Percentiles rank a stretch among this genome's conserved stretches.
Conservation (phyloP, 2,329 filamentous ascomycete species). For the Colletotrichum shisoi region DNA sequence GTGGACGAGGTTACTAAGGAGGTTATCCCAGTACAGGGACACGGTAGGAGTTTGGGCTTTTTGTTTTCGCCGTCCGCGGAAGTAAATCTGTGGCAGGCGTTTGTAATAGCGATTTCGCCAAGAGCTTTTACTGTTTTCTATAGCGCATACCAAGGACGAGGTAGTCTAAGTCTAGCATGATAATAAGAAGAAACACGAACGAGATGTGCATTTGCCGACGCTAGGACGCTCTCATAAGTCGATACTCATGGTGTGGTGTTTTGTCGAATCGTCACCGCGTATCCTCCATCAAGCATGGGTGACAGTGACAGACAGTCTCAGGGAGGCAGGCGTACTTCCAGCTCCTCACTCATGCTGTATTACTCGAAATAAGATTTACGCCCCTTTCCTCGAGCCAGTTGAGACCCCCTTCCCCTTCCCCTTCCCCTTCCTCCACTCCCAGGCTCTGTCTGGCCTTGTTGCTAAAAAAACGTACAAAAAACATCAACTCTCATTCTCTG, state of each 20-base stretch:
- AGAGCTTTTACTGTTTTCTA: not conserved
- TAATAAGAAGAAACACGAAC: too few species aligned
- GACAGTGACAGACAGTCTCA: not conserved
- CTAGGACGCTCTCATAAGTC: not conserved
- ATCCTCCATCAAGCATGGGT: not conserved
- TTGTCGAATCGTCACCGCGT: not conserved
- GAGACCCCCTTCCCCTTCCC: too few species aligned
- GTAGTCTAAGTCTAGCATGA: not conserved
- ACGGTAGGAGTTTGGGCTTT: not conserved
- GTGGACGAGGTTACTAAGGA: conserved; percentile 18
- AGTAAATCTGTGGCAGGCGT: not conserved
- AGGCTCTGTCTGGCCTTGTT: not conserved
- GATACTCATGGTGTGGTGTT: not conserved
- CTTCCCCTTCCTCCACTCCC: not conserved
- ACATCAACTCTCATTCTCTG: not conserved
- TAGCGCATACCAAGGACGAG: conserved; percentile 2
- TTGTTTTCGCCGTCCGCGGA: not conserved
- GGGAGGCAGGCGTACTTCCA: conserved; percentile 25
- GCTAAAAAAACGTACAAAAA: conserved; percentile 5
- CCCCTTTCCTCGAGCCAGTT: conserved; percentile 3
- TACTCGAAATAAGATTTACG: conserved; percentile 30
- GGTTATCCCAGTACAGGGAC: not conserved
- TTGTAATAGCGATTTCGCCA: not conserved
- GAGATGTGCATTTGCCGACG: not conserved
- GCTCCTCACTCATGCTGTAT: conserved; percentile 21